Conservation (phyloP, 2,329 filamentous ascomycete species). For the Sclerotinia borealis region DNA sequence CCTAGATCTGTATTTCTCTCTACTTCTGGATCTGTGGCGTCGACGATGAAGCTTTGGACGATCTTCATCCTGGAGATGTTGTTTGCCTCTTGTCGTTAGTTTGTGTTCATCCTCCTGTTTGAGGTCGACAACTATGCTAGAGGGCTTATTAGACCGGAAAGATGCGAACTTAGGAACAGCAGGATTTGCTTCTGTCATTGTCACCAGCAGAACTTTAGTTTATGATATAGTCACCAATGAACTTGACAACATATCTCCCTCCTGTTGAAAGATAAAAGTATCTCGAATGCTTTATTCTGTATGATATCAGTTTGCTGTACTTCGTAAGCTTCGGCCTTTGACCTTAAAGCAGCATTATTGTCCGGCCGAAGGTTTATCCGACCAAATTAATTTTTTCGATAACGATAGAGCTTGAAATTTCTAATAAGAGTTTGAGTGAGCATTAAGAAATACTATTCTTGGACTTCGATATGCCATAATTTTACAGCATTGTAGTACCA, state of each 20-base stretch:
- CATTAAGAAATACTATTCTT: slow-evolving; percentile 6
- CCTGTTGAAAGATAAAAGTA: background rate
- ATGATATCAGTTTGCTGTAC: background rate
- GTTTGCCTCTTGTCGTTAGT: slow-evolving; percentile 6
- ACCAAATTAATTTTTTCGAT: slow-evolving; percentile 10
- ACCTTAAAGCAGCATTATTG: slow-evolving; percentile 1
- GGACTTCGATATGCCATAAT: slow-evolving; percentile 15
- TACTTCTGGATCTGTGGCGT: slow-evolving; percentile 9
- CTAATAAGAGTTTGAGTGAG: slow-evolving; percentile 8
- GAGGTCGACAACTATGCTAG: slow-evolving; percentile 12
- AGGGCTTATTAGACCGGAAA: slow-evolving; percentile 54
- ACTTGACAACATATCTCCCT: background rate
- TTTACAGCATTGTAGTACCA: slow-evolving; percentile 4
- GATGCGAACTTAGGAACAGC: slow-evolving; percentile 66
- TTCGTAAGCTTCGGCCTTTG: background rate
- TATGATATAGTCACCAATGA: background rate
- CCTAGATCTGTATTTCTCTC: background rate
- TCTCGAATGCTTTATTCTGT: background rate
- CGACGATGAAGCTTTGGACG: slow-evolving; percentile 2
- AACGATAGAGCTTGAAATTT: slow-evolving; percentile 14
- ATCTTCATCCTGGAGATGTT: background rate
- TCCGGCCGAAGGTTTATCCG: slow-evolving; percentile 7
- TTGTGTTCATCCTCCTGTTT: slow-evolving; percentile 16
- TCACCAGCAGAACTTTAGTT: background rate
- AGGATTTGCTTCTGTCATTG: slow-evolving; percentile 27